Evolutionary conservation across 495 filamentous ascomycete genomes (phyloP).

Genomic region (Amphirosellinia nigrospora): DNA sequence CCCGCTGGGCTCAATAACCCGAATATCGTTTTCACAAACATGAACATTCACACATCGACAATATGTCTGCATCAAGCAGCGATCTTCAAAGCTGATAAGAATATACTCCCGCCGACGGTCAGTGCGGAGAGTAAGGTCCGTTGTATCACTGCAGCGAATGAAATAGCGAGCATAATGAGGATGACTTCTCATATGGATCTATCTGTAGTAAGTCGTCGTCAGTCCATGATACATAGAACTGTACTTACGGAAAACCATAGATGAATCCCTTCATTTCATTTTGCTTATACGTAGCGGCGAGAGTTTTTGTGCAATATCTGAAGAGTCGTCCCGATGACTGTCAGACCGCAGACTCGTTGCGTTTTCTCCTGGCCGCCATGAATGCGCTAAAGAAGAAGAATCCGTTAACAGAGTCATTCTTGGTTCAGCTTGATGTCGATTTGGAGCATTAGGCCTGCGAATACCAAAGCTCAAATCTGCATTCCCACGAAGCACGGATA

Average conservation of each 20-base stretch:
- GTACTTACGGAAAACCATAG: slow-evolving; percentile 50
- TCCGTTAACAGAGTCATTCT: slow-evolving; percentile 92
- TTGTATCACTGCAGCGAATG: slow-evolving; percentile 91
- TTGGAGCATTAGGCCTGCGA: slow-evolving; percentile 68
- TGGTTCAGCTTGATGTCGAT: slow-evolving; percentile 92
- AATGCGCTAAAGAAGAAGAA: slow-evolving; percentile 86
- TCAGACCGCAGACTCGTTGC: slow-evolving; percentile 79
- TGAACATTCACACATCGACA: slow-evolving; percentile 94
- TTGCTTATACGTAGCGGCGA: slow-evolving; percentile 91
- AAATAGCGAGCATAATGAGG: slow-evolving; percentile 96
- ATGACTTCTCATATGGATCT: slow-evolving; percentile 92
- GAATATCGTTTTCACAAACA: slow-evolving; percentile 94
- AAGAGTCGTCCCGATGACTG: slow-evolving; percentile 87
- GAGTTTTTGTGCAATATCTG: slow-evolving; percentile 94
- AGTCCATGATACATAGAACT: slow-evolving; percentile 23
- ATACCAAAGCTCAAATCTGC: slow-evolving; percentile 59
- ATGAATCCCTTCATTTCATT: slow-evolving; percentile 97
- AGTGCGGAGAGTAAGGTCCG: slow-evolving; percentile 88
- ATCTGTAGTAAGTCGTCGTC: slow-evolving; percentile 65
- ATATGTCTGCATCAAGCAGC: slow-evolving; percentile 98
- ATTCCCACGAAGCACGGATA: slow-evolving; percentile 57
- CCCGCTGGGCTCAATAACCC: slow-evolving; percentile 76
- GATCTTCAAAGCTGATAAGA: slow-evolving; percentile 95
- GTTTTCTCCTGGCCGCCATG: slow-evolving; percentile 89
- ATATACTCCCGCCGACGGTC: slow-evolving; percentile 76